Base-by-base conservation (phyloP, 2,329 filamentous ascomycete genomes). In the Sclerotinia minor region DNA sequence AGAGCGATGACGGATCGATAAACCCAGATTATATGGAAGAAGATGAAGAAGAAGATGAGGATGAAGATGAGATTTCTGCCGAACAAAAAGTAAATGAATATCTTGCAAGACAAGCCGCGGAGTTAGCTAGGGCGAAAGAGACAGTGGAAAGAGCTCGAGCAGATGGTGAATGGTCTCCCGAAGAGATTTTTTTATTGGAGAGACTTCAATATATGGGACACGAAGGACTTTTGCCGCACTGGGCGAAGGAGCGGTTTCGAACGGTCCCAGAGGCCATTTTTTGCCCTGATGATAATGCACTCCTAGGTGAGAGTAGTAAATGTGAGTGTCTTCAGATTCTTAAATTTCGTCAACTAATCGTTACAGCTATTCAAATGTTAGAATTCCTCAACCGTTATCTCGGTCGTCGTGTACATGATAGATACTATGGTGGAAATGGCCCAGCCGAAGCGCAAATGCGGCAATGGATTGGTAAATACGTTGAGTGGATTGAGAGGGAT, bases 401-500 rank as follows among this genome's bases (percentile, higher is more conserved):
- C 11, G 71, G 53, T 21, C 68, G 76, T 29, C 75, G 76, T 24
- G 68, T 72, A 15, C 72, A 73, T 35, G 72, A 75, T 38, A 71
- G 73, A 54, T 73, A 74, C 11, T 26, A 50, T 26, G 70, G 72
- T 49, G 38, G 72, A 50, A 58, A 55, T 29, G 61, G 57, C 8
- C 67, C 71, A 29, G 68, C 71, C 19, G 75, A 77, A 54, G 68
- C 64, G 35, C 52, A 77, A 11, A 76, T 78, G 55, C 65, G 67
- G 13, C 73, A 70, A 65, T 73, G 75, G 64, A 71, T 78, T 21
- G 69, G 75, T 5, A 68, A 69, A 59, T 78, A 77, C 54, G 75
- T 77, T 32, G 76, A 72, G 63, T 78, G 76, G 76, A 71, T 76
- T 26, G 75, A 78, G 49, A 71, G 65, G n/a, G 77, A 78, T 69